These are phyloP conservation scores for Trichoderma orchidacearum DNA, from an alignment of 495 filamentous ascomycete species.

Conservation along the genomic window DNA sequence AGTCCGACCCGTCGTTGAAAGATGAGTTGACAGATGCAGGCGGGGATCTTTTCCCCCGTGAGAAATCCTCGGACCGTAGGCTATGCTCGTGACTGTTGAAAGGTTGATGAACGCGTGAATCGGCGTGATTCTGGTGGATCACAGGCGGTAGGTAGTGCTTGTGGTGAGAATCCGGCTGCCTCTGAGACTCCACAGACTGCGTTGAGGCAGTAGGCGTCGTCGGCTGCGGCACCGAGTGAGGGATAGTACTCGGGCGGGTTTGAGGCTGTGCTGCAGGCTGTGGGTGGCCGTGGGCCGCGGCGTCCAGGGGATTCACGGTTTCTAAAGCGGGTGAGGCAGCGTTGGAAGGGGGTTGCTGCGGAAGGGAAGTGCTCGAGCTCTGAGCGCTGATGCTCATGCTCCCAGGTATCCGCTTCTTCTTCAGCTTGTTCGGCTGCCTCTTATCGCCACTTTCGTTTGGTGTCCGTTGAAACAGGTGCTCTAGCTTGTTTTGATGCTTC, in stretches of 20 bases:
- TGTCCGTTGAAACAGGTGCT: constrained; percentile 55
- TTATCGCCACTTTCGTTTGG: constrained; percentile 47
- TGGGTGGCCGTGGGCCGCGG: constrained; percentile 4
- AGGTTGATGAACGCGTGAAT: background rate
- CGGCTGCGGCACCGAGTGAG: background rate
- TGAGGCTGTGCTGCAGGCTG: background rate
- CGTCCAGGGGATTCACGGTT: constrained; percentile 21
- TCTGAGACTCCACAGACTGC: background rate
- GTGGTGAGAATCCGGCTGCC: background rate
- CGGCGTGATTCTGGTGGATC: background rate
- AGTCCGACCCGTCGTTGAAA: constrained; percentile 62
- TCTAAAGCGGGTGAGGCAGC: constrained; percentile 23
- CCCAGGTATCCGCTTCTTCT: constrained; percentile 64
- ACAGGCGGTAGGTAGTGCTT: background rate
- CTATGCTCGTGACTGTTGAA: background rate
- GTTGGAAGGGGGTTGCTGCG: constrained; percentile 16
- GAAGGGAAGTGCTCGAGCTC: constrained; percentile 67
- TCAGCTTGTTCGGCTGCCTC: constrained; percentile 69
- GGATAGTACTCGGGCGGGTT: background rate
- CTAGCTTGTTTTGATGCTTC: constrained; percentile 48
- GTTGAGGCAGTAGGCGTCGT: background rate
- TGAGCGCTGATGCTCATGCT: constrained; percentile 72
- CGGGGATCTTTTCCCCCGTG: constrained; percentile 50
- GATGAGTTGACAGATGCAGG: constrained; percentile 61
- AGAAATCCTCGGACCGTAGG: constrained; percentile 29